Conservation (phyloP, 257 asterid species). For the Nicotiana undulata region DNA sequence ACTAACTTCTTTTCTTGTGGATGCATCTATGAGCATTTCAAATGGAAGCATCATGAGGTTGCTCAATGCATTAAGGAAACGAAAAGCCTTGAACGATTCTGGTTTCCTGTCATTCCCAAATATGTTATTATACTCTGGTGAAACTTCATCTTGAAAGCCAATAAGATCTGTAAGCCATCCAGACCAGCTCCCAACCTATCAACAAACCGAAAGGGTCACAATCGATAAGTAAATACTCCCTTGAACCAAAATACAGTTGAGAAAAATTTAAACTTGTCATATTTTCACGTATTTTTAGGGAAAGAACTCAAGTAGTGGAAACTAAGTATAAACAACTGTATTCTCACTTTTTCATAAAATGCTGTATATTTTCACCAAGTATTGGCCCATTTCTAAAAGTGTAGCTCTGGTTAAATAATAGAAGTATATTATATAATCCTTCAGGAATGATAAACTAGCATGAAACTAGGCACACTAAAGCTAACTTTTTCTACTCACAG, state of each 20-base stretch:
- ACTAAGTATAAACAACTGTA: not conserved
- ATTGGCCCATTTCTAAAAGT: not conserved
- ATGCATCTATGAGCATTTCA: slow-evolving; percentile 60
- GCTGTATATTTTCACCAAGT: not conserved
- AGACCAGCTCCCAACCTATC: slow-evolving; percentile 81
- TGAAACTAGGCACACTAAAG: not conserved
- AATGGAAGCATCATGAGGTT: slow-evolving; percentile 92
- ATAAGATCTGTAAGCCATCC: slow-evolving; percentile 80
- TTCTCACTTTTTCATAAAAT: not conserved
- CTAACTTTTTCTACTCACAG: slow-evolving; percentile 39
- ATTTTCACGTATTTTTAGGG: too few relatives aligned
- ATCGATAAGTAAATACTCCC: not conserved
- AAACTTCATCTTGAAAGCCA: slow-evolving; percentile 56
- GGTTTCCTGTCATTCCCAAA: slow-evolving; percentile 22
- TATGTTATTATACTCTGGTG: slow-evolving; percentile 24
- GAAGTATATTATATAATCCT: not conserved
- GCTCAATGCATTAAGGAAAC: slow-evolving; percentile 69
- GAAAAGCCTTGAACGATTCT: slow-evolving; percentile 59
- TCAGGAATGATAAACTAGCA: not conserved
- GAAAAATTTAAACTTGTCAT: not conserved
- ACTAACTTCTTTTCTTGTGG: slow-evolving; percentile 74
- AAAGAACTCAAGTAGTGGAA: too few relatives aligned
- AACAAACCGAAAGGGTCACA: not conserved
- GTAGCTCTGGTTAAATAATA: not conserved
- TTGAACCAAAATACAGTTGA: not conserved